A percentile compares a stretch with the other conserved stretches of the same genome.
These are phyloP conservation scores for Colletotrichum sp. DNA, from an alignment of 2,329 filamentous ascomycete genomes.

Conservation along the genomic window DNA sequence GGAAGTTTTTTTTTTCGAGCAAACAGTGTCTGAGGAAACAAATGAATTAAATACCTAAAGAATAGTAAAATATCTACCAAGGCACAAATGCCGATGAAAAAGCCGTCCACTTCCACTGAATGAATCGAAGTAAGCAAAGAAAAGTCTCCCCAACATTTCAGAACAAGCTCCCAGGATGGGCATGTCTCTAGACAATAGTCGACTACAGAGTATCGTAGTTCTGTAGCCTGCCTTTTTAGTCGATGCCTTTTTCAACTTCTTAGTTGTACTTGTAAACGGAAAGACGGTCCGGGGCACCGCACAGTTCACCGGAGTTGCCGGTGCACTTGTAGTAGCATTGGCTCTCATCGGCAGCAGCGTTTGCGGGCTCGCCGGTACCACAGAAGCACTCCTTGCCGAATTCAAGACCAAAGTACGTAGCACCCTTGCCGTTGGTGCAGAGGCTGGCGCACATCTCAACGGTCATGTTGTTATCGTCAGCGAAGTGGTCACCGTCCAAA, in stretches of 20 bases:
- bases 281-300: conserved; percentile 34
- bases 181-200: not conserved
- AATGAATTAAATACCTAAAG: not conserved
- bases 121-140: not conserved
- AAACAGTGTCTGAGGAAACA: not conserved
- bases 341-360: not conserved
- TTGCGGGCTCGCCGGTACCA: conserved; percentile 23
- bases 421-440: not conserved
- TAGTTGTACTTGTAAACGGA: conserved; percentile 31
- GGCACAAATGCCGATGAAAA: not conserved
- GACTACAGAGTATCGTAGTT: not conserved
- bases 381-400: conserved; percentile 50
- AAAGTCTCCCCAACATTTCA: not conserved
- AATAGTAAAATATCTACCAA: not conserved
- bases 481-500: not conserved
- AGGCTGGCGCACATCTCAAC: not conserved
- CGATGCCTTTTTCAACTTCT: not conserved
- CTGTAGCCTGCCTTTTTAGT: not conserved
- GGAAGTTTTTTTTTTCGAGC: not conserved
- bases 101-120: not conserved
- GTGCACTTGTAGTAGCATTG: conserved; percentile 22
- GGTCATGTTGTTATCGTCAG: not conserved
- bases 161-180: no score
- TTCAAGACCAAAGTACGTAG: conserved; percentile 45
- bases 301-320: conserved; percentile 24